Conservation (phyloP, 257 asterid species). For the Solanum virginianum region DNA sequence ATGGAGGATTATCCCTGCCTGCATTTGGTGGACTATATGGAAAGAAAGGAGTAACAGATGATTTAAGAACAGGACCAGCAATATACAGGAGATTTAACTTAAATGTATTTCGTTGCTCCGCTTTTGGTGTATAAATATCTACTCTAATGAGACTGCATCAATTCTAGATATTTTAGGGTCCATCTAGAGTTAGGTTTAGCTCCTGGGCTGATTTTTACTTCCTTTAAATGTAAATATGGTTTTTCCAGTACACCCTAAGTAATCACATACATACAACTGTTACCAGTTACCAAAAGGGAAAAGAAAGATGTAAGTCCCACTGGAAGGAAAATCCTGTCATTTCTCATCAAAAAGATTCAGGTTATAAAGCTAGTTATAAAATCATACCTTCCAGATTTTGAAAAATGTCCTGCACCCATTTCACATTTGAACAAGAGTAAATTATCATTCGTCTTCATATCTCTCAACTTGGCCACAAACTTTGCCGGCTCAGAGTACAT, state of each 20-base stretch:
- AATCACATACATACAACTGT: neutral
- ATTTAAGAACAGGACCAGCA: neutral
- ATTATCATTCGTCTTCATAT: constrained; percentile 65
- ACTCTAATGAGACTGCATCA: neutral
- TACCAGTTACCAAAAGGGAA: neutral
- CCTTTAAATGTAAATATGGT: neutral
- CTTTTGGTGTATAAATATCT: neutral
- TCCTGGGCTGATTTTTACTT: neutral
- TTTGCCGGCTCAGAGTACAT: constrained; percentile 91
- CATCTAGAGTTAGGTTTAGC: neutral
- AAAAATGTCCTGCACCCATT: constrained; percentile 93
- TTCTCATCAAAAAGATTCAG: neutral
- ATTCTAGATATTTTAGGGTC: neutral
- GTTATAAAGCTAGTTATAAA: neutral
- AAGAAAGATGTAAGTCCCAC: neutral
- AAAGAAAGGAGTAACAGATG: neutral
- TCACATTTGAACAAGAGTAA: constrained; percentile 69
- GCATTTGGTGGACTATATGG: neutral
- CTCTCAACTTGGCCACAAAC: constrained; percentile 89
- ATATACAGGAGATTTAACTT: neutral
- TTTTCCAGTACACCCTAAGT: neutral
- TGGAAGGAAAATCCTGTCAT: neutral
- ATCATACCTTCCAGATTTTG: constrained; percentile 84
- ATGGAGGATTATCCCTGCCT: neutral
- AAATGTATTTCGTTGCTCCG: neutral